Evolutionary conservation across 2,329 filamentous ascomycete genomes (phyloP).

Genomic region (Trichophyton verrucosum): DNA sequence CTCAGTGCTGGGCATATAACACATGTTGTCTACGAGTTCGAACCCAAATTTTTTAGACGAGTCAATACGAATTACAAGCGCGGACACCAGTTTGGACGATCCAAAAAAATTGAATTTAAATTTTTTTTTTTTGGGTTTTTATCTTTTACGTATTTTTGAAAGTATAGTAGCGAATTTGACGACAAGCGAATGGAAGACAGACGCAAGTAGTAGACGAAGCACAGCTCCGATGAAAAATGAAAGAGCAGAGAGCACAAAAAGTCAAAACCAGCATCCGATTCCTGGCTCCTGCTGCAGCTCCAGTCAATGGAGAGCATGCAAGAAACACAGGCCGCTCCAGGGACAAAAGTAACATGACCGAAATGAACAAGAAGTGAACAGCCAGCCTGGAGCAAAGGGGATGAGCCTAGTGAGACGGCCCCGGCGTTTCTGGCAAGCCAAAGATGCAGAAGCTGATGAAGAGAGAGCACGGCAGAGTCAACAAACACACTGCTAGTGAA

Average conservation of each 20-base stretch:
- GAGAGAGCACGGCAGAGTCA: neutral
- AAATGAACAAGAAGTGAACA: constrained; percentile 15
- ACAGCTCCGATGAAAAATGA: constrained; percentile 25
- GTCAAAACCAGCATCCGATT: constrained; percentile 40
- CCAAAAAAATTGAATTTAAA: neutral
- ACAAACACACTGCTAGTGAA: neutral
- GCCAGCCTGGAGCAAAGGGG: constrained; percentile 42
- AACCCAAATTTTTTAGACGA: neutral
- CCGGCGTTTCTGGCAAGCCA: no score
- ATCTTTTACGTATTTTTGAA: neutral
- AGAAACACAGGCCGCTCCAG: constrained; percentile 24
- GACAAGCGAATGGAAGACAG: constrained; percentile 5
- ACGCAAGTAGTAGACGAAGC: constrained; percentile 21
- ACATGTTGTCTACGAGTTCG: neutral
- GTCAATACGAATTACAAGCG: neutral
- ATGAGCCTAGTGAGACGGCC: constrained; percentile 37
- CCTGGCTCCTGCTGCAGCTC: constrained; percentile 21
- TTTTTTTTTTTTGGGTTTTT: neutral
- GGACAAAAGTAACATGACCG: constrained; percentile 13
- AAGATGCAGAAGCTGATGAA: neutral
- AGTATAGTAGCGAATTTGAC: constrained; percentile 4
- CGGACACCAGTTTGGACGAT: neutral
- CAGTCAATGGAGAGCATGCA: constrained; percentile 19
- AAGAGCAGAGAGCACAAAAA: constrained; percentile 8
- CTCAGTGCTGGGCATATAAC: neutral